Conservation (phyloP, 2,329 filamentous ascomycete species). For the Colletotrichum camelliae region DNA sequence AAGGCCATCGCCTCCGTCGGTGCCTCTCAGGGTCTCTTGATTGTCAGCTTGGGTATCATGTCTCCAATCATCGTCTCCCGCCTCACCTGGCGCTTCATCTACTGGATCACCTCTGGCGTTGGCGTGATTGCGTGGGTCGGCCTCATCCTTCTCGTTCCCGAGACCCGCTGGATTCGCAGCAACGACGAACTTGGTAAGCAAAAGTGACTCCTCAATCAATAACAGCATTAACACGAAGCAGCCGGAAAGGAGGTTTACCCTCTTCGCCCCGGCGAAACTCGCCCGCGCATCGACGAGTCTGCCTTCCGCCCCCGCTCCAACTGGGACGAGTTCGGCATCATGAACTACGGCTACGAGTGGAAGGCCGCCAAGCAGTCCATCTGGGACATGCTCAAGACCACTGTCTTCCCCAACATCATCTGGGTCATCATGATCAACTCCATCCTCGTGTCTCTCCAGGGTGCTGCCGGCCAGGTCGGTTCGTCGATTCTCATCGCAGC, state of each 20-base stretch:
- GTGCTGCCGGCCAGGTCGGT: conserved; percentile 31
- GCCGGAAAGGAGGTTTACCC: conserved; percentile 24
- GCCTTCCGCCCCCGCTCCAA: conserved; percentile 29
- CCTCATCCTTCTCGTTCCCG: conserved; percentile 39
- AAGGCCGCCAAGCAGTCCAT: conserved; percentile 26
- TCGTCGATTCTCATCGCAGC: conserved; percentile 22
- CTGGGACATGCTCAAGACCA: conserved; percentile 35
- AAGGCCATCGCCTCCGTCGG: conserved; percentile 35
- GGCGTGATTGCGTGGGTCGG: conserved; percentile 37
- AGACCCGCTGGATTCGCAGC: conserved; percentile 38
- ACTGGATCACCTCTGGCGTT: conserved; percentile 35
- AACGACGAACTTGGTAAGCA: conserved; percentile 32
- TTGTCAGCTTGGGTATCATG: conserved; percentile 32
- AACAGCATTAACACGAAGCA: background rate
- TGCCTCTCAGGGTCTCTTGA: conserved; percentile 32
- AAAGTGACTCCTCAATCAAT: too few relatives aligned
- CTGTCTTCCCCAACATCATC: conserved; percentile 37
- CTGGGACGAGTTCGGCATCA: conserved; percentile 37
- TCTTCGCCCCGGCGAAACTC: conserved; percentile 20
- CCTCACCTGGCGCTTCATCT: conserved; percentile 39
- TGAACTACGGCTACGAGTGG: conserved; percentile 34
- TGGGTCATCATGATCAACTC: conserved; percentile 38
- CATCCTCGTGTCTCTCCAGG: conserved; percentile 34
- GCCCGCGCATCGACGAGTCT: conserved; percentile 19
- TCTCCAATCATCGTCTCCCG: conserved; percentile 34